These are phyloP conservation scores for Calonectria hawksworthii DNA, from an alignment of 2,329 filamentous ascomycete genomes.

Conservation along the genomic window DNA sequence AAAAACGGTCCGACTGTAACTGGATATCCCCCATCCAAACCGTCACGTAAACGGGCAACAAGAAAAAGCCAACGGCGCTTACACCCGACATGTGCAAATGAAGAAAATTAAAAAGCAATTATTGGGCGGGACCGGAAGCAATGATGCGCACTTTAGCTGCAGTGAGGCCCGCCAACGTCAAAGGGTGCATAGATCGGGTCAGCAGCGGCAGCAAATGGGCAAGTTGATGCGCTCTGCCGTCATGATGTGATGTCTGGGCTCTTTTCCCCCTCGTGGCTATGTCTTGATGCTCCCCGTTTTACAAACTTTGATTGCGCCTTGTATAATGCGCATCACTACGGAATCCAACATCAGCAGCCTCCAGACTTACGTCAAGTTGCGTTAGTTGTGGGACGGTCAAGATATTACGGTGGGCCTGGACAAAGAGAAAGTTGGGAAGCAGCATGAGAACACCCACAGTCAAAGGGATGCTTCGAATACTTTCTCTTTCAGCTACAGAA, in stretches of 20 bases:
- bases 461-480: background rate
- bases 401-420: background rate
- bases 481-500: background rate
- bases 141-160: background rate
- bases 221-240: background rate
- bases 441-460: too few relatives aligned
- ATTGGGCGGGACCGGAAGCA: constrained; percentile 5
- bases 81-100: background rate
- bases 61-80: background rate
- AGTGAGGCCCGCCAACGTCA: constrained; percentile 1
- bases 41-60: background rate
- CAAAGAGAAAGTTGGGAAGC: background rate
- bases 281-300: background rate
- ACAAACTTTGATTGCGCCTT: background rate
- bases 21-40: background rate
- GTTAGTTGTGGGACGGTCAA: background rate
- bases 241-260: background rate
- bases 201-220: background rate
- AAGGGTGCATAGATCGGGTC: background rate
- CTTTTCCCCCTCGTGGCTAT: background rate
- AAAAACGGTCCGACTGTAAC: constrained; percentile 12
- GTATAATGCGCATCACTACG: background rate
- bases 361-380: background rate
- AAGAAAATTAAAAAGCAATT: background rate
- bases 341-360: background rate